Base-by-base conservation (phyloP, 1,139 yeast species). In the Waltiozyma solani region DNA sequence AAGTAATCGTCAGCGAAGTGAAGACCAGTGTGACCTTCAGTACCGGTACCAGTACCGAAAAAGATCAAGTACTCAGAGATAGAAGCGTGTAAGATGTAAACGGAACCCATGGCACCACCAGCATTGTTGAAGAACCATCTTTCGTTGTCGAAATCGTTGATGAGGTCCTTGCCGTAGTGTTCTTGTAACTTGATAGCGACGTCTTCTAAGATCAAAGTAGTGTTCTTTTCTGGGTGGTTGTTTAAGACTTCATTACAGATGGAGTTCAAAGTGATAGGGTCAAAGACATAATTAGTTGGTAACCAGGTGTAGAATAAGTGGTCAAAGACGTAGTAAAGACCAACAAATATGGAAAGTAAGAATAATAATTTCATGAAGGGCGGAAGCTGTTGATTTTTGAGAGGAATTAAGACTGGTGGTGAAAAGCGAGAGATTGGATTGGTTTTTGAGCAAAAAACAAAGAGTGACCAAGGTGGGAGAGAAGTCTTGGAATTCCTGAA, bases 41-140 rank as follows among this genome's bases (percentile, higher is more conserved):
- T 87, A 32, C 97, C 97, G 12, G 81, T 71, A 15, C 95, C 82
- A 32, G 91, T 71, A 40, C 96, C 96, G 49, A 87, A 86, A 57
- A 86, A 71, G 54, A 89, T 89, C 59, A 91, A 66, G 58, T 91
- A 93, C 62, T 91, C 98, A 9, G 93, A 69, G 53, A 93, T 69
- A n/a, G 97, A 89, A 13, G 97, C 96, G 60, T 93, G 98, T 49
- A 91, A 67, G 45, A 93, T 85, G 52, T 85, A 73, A 97, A 91
- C 89, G 42, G 87, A 77, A 22, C 98, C 98, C 98, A 91, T 91
- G 40, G 98, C 97, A 49, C 96, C 95, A 40, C 98, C 98, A 9
- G 98, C 98, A 54, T 86, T 87, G 71, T 89, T 91, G 73, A 79
- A 89, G 39, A 91, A 79, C 97, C 97, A 91, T 51, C 87, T 91